Conservation (phyloP, 2,329 filamentous ascomycete species). For the Chrysoporthe deuterocubensis region DNA sequence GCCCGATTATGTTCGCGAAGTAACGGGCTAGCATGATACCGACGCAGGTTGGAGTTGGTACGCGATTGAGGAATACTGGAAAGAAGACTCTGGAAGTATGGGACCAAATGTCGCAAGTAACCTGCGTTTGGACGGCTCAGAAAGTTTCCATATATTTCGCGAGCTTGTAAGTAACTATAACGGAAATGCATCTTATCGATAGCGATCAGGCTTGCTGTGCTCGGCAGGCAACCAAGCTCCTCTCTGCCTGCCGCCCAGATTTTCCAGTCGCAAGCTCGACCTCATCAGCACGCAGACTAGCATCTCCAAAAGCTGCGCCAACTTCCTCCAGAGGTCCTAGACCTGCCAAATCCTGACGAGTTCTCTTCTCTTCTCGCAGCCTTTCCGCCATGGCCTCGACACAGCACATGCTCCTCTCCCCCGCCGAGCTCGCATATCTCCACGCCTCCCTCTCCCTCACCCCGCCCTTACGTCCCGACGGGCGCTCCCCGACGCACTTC, state of each 20-base stretch:
- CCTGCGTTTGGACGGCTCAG: too few relatives aligned
- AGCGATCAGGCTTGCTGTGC: background rate
- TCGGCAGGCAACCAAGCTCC: slow-evolving; percentile 12
- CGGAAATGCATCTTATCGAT: slow-evolving; percentile 5
- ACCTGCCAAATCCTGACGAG: background rate
- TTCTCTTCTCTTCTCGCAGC: background rate
- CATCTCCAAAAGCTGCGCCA: background rate
- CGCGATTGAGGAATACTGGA: background rate
- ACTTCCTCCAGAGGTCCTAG: background rate
- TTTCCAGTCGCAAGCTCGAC: slow-evolving; percentile 10
- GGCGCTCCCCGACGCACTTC: slow-evolving; percentile 81
- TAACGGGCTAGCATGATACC: background rate
- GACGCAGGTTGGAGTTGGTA: background rate
- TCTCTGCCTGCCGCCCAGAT: slow-evolving; percentile 24
- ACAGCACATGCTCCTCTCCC: slow-evolving; percentile 79
- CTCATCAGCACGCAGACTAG: background rate
- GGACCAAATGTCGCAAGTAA: background rate
- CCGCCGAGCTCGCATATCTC: slow-evolving; percentile 94
- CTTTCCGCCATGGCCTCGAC: slow-evolving; percentile 60
- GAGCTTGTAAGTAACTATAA: background rate
- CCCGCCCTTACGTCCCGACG: slow-evolving; percentile 89
- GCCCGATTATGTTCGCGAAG: background rate
- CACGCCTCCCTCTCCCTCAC: slow-evolving; percentile 81
- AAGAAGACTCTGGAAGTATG: background rate
- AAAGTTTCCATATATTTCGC: too few relatives aligned